Evolutionary conservation across 148 eudicot genomes (phyloP).

Genomic region (Amaranthus hypochondriacus): DNA sequence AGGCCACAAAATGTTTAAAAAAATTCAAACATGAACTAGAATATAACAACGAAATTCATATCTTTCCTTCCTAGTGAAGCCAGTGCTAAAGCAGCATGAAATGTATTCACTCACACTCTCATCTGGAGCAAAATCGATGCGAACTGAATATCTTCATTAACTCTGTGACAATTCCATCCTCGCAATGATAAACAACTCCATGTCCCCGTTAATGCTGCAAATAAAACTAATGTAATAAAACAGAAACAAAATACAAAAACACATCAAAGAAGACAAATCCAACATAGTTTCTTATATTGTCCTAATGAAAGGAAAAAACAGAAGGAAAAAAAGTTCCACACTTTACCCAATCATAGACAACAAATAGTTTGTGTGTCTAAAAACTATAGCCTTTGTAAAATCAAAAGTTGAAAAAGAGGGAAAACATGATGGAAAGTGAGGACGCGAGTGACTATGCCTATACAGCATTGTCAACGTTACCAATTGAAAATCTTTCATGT

Average conservation of each 20-base stretch:
- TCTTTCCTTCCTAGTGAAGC: neutral
- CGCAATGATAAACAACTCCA: constrained; percentile 21
- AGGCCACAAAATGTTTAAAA: neutral
- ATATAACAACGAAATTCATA: neutral
- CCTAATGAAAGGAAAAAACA: neutral
- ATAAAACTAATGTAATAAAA: constrained; percentile 9
- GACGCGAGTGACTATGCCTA: neutral
- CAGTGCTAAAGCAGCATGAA: neutral
- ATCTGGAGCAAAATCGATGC: constrained; percentile 28
- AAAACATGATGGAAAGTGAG: neutral
- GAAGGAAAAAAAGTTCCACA: neutral
- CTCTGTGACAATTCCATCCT: constrained; percentile 24
- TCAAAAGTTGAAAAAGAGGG: neutral
- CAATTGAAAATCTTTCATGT: too few species aligned
- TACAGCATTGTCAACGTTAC: too few species aligned
- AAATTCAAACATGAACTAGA: neutral
- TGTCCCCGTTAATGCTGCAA: constrained; percentile 42
- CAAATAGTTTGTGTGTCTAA: neutral
- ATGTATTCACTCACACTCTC: constrained; percentile 48
- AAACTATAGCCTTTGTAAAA: neutral
- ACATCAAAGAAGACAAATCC: neutral
- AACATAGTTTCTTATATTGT: neutral
- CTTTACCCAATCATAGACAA: neutral
- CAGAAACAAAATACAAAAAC: constrained; percentile 4
- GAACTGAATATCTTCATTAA: constrained; percentile 23